Percentiles rank a stretch among this genome's conserved stretches.
Conservation (phyloP, 352 stramenopile genomes). For the Phytophthora vignae region DNA sequence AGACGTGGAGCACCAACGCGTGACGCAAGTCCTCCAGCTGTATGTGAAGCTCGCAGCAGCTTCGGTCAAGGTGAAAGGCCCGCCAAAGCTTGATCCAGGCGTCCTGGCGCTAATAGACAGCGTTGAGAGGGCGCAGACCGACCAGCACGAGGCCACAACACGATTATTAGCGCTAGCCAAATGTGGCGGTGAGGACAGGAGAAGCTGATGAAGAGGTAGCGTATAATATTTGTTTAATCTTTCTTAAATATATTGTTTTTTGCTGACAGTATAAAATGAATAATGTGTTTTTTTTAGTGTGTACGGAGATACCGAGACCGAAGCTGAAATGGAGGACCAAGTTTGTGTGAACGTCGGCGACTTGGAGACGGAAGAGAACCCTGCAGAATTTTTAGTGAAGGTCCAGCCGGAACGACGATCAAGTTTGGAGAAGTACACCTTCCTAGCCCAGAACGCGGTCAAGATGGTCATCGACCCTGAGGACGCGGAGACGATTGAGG, state of each 20-base stretch:
- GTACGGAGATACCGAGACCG: constrained; percentile 5
- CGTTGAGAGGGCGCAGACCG: not conserved
- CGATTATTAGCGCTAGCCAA: not conserved
- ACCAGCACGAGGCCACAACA: constrained; percentile 2
- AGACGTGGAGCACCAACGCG: constrained; percentile 18
- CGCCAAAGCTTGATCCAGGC: not conserved
- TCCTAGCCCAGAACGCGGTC: constrained; percentile 1
- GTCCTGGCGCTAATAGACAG: not conserved
- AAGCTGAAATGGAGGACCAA: not conserved
- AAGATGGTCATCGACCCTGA: constrained; percentile 2
- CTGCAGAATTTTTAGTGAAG: not conserved
- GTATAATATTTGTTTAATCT: not conserved
- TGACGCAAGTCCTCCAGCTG: constrained; percentile 15
- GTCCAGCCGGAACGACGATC: not conserved
- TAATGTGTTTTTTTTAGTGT: not conserved
- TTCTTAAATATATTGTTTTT: not conserved
- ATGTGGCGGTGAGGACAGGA: not conserved
- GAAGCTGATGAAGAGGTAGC: not conserved
- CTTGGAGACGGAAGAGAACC: not conserved
- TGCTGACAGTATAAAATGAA: too few relatives aligned
- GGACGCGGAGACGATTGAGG: not conserved
- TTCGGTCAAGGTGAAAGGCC: not conserved
- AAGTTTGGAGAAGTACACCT: constrained; percentile 3
- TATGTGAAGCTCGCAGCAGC: constrained; percentile 8
- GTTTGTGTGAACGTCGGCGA: not conserved